Conservation (phyloP, 2,329 filamentous ascomycete genomes). For the Calonectria montana region DNA sequence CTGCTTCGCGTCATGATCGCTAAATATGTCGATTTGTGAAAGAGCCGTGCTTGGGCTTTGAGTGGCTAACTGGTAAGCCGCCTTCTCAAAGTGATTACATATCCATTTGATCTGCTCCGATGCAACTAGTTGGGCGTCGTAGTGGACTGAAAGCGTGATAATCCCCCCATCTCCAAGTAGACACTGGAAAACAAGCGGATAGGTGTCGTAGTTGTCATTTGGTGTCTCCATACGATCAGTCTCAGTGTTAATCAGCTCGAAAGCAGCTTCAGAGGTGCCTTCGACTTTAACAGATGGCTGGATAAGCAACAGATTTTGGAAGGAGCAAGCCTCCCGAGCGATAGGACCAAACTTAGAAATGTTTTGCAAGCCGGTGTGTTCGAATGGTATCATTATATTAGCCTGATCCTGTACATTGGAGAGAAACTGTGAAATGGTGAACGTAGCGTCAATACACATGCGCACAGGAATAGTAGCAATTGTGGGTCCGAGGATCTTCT, state of each 20-base stretch:
- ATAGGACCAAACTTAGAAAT: neutral
- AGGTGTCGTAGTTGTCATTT: slow-evolving; percentile 5
- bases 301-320: slow-evolving; percentile 5
- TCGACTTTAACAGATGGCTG: slow-evolving; percentile 5
- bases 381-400: slow-evolving; percentile 1
- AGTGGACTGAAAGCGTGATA: neutral
- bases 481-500: neutral
- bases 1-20: neutral
- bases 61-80: neutral
- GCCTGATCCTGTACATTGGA: neutral
- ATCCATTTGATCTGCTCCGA: neutral
- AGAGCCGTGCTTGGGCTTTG: neutral
- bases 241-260: slow-evolving; percentile 25
- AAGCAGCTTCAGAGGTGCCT: neutral
- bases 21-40: slow-evolving; percentile 7
- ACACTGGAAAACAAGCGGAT: slow-evolving; percentile 3
- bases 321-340: slow-evolving; percentile 5
- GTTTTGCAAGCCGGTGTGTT: slow-evolving; percentile 9
- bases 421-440: neutral
- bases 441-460: neutral
- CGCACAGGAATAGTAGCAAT: slow-evolving; percentile 3
- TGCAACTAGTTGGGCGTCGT: neutral
- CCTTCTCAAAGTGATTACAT: neutral
- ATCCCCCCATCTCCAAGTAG: slow-evolving; percentile 1
- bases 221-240: neutral